phyloP scores from a whole-genome alignment of 192 early-diverging fungal genomes.

The Oehlia diaphana region DNA sequence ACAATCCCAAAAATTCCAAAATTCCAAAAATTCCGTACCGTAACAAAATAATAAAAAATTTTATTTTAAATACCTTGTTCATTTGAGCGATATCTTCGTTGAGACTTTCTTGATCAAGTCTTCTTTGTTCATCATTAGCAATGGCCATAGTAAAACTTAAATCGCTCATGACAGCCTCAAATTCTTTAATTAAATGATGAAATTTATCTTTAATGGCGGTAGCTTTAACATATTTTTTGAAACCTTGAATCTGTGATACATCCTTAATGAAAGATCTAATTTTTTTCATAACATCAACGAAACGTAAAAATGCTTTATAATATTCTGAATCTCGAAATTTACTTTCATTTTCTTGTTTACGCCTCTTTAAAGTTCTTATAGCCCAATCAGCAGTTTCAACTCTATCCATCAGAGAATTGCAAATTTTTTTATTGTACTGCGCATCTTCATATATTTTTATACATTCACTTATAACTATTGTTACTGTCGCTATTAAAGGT shows the following conservation, averaged over 20 bases:
- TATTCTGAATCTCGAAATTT: constrained; percentile 7
- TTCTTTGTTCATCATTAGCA: constrained; percentile 18
- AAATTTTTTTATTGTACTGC: constrained; percentile 30
- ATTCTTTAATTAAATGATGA: constrained; percentile 7
- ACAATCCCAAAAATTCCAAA: too few relatives aligned
- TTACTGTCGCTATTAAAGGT: constrained; percentile 17
- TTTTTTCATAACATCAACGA: constrained; percentile 16
- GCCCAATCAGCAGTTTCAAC: background rate
- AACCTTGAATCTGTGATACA: constrained; percentile 23
- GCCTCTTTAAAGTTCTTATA: constrained; percentile 6
- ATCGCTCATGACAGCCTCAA: background rate
- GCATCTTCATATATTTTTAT: constrained; percentile 25
- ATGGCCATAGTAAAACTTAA: constrained; percentile 19
- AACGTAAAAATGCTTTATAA: constrained; percentile 14
- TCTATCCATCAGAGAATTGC: constrained; percentile 18
- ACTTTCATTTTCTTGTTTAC: constrained; percentile 17
- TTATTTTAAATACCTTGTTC: constrained; percentile 7
- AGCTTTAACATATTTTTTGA: constrained; percentile 15
- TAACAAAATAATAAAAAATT: background rate
- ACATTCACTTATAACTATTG: constrained; percentile 6
- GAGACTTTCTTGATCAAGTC: constrained; percentile 17
- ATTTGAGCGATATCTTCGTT: constrained; percentile 11
- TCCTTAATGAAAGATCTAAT: constrained; percentile 23
- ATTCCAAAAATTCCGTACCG: too few relatives aligned
- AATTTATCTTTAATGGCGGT: constrained; percentile 5